Base-by-base conservation (phyloP, 225 moss, liverwort and hornwort genomes). In the Asterella californica region DNA sequence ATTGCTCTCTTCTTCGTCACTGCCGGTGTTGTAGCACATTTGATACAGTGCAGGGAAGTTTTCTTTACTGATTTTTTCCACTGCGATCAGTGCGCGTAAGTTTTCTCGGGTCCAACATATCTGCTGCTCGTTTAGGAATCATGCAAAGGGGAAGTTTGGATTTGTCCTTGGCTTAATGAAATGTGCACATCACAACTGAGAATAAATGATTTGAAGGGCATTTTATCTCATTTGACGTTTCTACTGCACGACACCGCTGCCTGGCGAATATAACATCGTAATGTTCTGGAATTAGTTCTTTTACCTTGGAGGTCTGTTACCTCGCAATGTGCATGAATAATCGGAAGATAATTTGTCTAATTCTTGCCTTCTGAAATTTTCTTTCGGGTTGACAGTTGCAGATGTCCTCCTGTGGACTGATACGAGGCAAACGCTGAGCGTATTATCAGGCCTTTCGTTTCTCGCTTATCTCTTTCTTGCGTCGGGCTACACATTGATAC, bases 361-460 rank as follows among this genome's bases (percentile, higher is more conserved):
- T 37, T 24, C 22, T 34, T 74, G 27, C 34, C 37, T 77, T 66
- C 72, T 71, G 52, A 42, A 36, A 34, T 59, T 74, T 47, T n/a
- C 48, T 70, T 37, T 46, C 7, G 54, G 9, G 19, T 24, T 59
- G 32, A 69, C 87, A 59, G 78, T 91, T 72, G 90, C 92, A 59
- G 88, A 96, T 85, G 72, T 91, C 47, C 80, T 96, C 70, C 50
- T 96, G 45, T 96, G 96, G 96, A 90, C 80, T 47, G 83, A 94
- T 60, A 33, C 81, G 32, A 90, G 69, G 78, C 83, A 83, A 64
- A 89, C 88, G 57, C 53, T 83, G 50, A 84, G 82, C 24, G 67
- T 85, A 9, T 85, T 94, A 71, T 85, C 92, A 9, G 87, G 83
- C 15, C 68, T 92, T 50, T 53, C 92, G 34, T 76, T 83, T 29